Percentiles rank a stretch among this genome's conserved stretches.
These are phyloP conservation scores for Pilaira anomala DNA, from an alignment of 192 early-diverging fungal genomes.

Conservation along the genomic window DNA sequence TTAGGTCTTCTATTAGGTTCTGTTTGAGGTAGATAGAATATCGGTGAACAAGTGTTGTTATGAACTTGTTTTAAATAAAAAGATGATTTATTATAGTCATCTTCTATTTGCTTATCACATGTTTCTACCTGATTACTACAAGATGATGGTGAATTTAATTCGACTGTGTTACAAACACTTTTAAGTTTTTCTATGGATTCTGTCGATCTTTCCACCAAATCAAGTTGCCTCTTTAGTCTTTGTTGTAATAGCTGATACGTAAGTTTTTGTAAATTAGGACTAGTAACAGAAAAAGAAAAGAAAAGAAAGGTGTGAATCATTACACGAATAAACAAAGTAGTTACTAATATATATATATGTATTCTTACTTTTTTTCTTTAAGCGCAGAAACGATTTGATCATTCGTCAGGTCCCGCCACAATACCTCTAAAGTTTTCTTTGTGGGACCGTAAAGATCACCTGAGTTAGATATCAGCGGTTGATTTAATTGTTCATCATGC, in stretches of 20 bases:
- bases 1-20: too few relatives aligned
- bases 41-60: too few relatives aligned
- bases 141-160: too few relatives aligned
- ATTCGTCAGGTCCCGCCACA: conserved; percentile 15
- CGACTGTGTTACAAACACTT: too few relatives aligned
- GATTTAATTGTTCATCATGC: not conserved
- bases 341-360: not conserved
- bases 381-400: conserved; percentile 1
- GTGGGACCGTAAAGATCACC: conserved; percentile 12
- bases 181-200: too few relatives aligned
- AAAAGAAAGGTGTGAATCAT: not conserved
- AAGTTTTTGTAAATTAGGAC: conserved; percentile 23
- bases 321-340: not conserved
- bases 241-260: conserved; percentile 15
- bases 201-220: too few relatives aligned
- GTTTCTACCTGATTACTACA: too few relatives aligned
- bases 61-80: too few relatives aligned
- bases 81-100: too few relatives aligned
- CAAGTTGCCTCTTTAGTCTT: not conserved
- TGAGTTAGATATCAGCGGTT: conserved; percentile 1
- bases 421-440: conserved; percentile 23
- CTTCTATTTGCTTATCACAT: too few relatives aligned
- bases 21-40: too few relatives aligned
- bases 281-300: conserved; percentile 12
- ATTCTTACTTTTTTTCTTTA: conserved; percentile 1